Base-by-base conservation (phyloP, 73 alveolate species). In the Paramecium sonneborni region DNA sequence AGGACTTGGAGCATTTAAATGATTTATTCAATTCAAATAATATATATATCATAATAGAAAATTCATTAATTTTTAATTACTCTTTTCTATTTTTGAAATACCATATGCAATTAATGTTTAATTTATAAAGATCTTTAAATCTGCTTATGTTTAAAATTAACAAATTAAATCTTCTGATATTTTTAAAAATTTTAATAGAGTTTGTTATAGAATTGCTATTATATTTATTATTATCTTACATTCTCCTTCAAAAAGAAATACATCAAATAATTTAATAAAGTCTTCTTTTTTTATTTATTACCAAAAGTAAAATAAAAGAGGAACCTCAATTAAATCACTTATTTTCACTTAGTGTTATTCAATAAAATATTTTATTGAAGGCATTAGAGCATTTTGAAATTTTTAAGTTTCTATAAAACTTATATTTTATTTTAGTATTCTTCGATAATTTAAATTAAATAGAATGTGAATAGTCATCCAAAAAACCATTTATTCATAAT, bases 1-100 rank as follows among this genome's bases (percentile, higher is more conserved):
- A 1, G 96, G 96, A 35, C 10, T 92, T 30, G 38, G 90, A 6
- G 96, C 96, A 1, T 93, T 93, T 57, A 93, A 93, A 69, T 92
- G 95, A 93, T 21, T 32, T 62, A 57, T 70, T 14, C 8, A 26
- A 32, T 48, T 48, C 12, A 48, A 10, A 48, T 15, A 48, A 48
- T 44, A 14, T 18, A 20, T 69, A 55, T 10, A 28, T 58, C 82
- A 76, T 76, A 76, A 76, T 35, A 76, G 43, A 23, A 76, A 28
- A 76, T 76, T 23, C 68, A 76, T 76, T 38, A 24, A 44, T 24
- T 76, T 41, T 76, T 76, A 76, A 41, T 35, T 38, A 15, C 6
- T 44, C 24, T 76, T 41, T 76, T 76, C 43, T 38, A 76, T 41
- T 21, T 76, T 35, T n/a, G 89, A 39, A 1, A 76, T 76, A 1